Base-by-base conservation (phyloP, 805 yeast species). In the Blastobotrys parvus region DNA sequence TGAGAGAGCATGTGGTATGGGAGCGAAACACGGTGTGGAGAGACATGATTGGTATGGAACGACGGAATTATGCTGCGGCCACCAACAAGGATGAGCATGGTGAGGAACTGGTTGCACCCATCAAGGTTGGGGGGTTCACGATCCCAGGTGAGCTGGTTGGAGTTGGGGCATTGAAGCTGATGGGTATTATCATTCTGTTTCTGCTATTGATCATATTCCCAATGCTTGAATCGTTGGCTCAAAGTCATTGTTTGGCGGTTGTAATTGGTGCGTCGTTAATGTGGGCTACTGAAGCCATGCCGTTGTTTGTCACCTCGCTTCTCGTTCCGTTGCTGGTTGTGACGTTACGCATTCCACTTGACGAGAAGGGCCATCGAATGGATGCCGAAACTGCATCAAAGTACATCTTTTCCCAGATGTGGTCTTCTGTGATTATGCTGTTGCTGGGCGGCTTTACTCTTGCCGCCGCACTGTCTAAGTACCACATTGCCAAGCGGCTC, bases 21-120 rank as follows among this genome's bases (percentile, higher is more conserved):
- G 97, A 90, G 64, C 75, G 98, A 61, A 88, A 88, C 60, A 90
- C 97, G 0, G 97, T 90, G 22, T 90, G 98, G 98, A 80, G 92
- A 59, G 97, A 90, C 62, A 80, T 90, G 82, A 82, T 90, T 59
- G 90, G 92, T 18, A 64, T 89, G 54, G 96, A 89, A 60, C 74
- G 95, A 52, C 84, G 84, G 55, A 70, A 89, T 0, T 90, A 88
- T 54, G 87, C 86, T 17, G 88, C 89, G 2, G 33, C 44, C 27
- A 42, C 45, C 5, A 31, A 11, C 10, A 25, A 25, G 11, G 10
- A 25, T 8, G 29, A 25, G 29, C 11, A 8, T 13, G 44, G 20
- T 4, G 45, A 33, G 6, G 32, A 22, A 3, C 13, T 18, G 13
- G 40, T 33, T 3, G 42, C 25, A 2, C 22, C 6, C 15, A 33